phyloP scores from a whole-genome alignment of 1,284 basidiomycete genomes.

The Porphyrellus sp. region DNA sequence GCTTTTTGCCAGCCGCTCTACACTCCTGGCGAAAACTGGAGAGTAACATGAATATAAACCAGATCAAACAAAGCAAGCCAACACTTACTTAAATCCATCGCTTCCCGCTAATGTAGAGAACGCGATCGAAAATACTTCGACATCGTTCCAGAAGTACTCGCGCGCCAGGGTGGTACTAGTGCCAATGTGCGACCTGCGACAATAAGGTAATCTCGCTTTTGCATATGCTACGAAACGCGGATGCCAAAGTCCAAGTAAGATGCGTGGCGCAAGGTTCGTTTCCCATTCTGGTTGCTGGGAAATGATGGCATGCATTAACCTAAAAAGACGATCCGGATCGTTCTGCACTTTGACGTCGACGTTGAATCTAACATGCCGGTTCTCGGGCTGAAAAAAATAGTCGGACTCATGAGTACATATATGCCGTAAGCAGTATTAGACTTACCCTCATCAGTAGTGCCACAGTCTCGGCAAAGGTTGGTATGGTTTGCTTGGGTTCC shows the following conservation, averaged over 20 bases:
- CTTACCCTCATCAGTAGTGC: constrained; percentile 75
- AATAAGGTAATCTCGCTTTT: constrained; percentile 73
- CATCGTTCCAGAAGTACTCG: constrained; percentile 88
- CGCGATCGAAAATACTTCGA: constrained; percentile 85
- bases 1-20: constrained; percentile 74
- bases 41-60: constrained; percentile 14
- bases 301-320: constrained; percentile 78
- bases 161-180: constrained; percentile 65
- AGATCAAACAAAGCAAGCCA: not conserved
- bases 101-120: constrained; percentile 73
- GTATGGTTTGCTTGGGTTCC: constrained; percentile 82
- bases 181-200: constrained; percentile 86
- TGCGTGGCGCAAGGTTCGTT: constrained; percentile 80
- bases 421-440: constrained; percentile 11
- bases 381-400: constrained; percentile 60
- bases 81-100: constrained; percentile 64
- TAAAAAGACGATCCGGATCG: constrained; percentile 84
- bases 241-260: constrained; percentile 91
- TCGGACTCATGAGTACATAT: constrained; percentile 6
- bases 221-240: constrained; percentile 85
- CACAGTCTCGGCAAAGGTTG: constrained; percentile 82
- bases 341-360: constrained; percentile 95
- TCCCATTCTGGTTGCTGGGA: constrained; percentile 74
- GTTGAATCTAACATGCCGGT: constrained; percentile 84
- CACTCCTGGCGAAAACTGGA: constrained; percentile 76